Base-by-base conservation (phyloP, 768 basidiomycete species). In the Asterophora lycoperdoides region DNA sequence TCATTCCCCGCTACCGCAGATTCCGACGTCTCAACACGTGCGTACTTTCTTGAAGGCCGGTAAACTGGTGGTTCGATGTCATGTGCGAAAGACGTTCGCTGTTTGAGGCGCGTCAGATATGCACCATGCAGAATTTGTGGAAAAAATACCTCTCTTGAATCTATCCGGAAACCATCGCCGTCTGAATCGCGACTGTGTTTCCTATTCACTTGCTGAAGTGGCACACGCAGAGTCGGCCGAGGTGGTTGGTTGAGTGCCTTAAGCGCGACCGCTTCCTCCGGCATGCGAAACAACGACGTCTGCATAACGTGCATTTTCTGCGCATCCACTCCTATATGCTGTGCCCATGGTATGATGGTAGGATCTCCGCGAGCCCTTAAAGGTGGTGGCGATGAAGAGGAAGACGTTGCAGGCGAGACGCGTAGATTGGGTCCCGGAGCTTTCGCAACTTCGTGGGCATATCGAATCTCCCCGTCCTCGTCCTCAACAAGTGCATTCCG, bases 271-370 rank as follows among this genome's bases (percentile, higher is more conserved):
- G 79, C 83, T 59, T 86, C 84, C 61, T 89, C 86, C 11, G 84
- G 84, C 63, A 81, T 73, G 38, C 84, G 78, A 61, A 95, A 95
- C 44, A 95, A 68, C 29, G 88, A 86, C 0, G 88, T 83, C 60
- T 95, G 93, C 93, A 95, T 95, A 46, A 94, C 89, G 59, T 92
- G 88, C 76, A 93, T 82, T 68, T 84, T 86, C 64, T 90, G 89
- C 11, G 84, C 77, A 63, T 94, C 90, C n/a, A 93, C 72, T 5
- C 87, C 86, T 20, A 84, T 64, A 43, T 80, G 80, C 40, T 83
- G 76, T 11, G 84, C 81, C 86, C 88, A 89, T 33, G 86, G 80
- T 46, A 81, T 79, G 37, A 81, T 71, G 5, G 75, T 73, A 5
- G 78, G 67, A 51, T 81, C 78, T 2, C 64, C 66, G 17, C 62